These are phyloP conservation scores for Delonix regia DNA, from an alignment of 306 rosid genomes.

Conservation along the genomic window DNA sequence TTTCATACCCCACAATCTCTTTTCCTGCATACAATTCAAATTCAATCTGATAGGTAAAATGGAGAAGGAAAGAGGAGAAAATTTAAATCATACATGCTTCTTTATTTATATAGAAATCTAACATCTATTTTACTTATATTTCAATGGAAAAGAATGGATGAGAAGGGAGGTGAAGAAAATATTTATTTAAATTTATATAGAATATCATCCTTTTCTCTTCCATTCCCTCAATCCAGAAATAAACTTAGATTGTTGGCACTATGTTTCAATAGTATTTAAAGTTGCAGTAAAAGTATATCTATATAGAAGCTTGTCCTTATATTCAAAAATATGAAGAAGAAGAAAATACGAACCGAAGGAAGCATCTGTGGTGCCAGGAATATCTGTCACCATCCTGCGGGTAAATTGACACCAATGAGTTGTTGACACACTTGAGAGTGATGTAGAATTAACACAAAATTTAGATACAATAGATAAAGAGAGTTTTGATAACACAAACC, in stretches of 20 bases:
- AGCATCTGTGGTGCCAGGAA: constrained; percentile 93
- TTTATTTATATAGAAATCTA: no score
- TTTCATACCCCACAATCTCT: constrained; percentile 73
- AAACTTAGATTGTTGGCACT: no score
- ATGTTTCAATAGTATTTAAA: not conserved
- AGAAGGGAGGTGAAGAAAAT: no score
- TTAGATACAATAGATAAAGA: not conserved
- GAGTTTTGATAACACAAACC: constrained; percentile 55
- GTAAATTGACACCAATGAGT: constrained; percentile 24
- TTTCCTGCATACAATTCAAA: constrained; percentile 45
- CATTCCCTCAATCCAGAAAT: no score
- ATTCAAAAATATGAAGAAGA: constrained; percentile 23
- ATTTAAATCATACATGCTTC: no score
- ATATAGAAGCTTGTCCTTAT: not conserved
- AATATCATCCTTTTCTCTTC: no score
- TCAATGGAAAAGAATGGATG: no score
- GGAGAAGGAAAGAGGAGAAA: no score
- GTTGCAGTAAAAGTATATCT: not conserved
- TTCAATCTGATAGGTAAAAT: not conserved
- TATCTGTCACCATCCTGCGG: constrained; percentile 90
- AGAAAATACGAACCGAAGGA: constrained; percentile 73
- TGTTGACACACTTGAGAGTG: not conserved
- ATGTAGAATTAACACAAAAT: not conserved
- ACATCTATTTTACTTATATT: no score
- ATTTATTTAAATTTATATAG: no score